A percentile compares a stretch with the other conserved stretches of the same genome.
Conservation (phyloP, 225 moss, liverwort and hornwort species). For the Sphagnum tenellum region DNA sequence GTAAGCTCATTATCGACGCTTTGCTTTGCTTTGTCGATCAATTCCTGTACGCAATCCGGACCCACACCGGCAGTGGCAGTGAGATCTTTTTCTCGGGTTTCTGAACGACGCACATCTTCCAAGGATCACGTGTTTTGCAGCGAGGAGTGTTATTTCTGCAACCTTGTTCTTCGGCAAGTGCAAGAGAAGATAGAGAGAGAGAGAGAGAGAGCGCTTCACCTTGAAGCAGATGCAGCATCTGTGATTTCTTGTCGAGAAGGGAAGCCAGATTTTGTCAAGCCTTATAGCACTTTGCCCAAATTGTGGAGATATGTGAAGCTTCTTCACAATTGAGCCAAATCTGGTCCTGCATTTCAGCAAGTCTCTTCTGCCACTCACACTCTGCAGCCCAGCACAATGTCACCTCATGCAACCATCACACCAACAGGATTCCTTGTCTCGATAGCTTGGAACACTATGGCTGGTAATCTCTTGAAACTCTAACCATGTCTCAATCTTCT, state of each 20-base stretch:
- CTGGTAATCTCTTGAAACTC: slow-evolving; percentile 26
- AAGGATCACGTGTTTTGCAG: too few relatives aligned
- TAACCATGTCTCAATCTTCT: slow-evolving; percentile 24
- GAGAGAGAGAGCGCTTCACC: slow-evolving; percentile 9
- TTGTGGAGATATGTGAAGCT: slow-evolving; percentile 35
- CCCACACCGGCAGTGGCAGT: too few relatives aligned
- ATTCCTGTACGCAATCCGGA: too few relatives aligned
- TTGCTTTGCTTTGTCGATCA: too few relatives aligned
- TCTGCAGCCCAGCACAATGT: slow-evolving; percentile 28
- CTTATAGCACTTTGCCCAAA: slow-evolving; percentile 49
- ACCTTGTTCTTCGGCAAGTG: too few relatives aligned
- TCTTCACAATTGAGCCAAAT: slow-evolving; percentile 29
- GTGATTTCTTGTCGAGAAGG: slow-evolving; percentile 38
- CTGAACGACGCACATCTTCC: too few relatives aligned
- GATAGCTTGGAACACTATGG: slow-evolving; percentile 41
- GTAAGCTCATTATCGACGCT: too few relatives aligned
- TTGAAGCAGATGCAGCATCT: slow-evolving; percentile 42
- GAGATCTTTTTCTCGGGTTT: too few relatives aligned
- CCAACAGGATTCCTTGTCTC: slow-evolving; percentile 28
- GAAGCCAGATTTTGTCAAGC: slow-evolving; percentile 36
- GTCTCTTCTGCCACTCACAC: slow-evolving; percentile 32
- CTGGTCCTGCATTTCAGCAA: slow-evolving; percentile 34
- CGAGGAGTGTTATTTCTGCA: too few relatives aligned
- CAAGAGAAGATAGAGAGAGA: neutral
- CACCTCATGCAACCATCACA: slow-evolving; percentile 49